phyloP scores from a whole-genome alignment of 1,284 basidiomycete genomes.

The Rhodotorula sp. region DNA sequence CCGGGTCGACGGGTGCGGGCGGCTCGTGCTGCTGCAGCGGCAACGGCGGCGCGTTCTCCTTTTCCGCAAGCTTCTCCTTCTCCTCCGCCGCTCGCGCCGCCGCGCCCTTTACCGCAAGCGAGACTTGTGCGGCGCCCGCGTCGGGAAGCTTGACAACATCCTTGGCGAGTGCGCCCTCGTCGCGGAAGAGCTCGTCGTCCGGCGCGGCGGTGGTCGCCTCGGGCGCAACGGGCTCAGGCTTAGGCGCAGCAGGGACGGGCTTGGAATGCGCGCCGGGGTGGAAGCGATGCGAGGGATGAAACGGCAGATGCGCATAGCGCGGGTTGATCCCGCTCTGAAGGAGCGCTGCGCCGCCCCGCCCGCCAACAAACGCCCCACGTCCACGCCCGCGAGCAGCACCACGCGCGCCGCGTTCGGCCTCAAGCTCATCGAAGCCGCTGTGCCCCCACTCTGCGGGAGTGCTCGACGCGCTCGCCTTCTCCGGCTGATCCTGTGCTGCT shows the following conservation, averaged over 20 bases:
- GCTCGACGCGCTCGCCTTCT: constrained; percentile 52
- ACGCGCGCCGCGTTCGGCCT: constrained; percentile 57
- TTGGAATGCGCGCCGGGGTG: constrained; percentile 8
- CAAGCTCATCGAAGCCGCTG: constrained; percentile 81
- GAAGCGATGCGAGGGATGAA: constrained; percentile 41
- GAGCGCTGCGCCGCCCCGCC: constrained; percentile 42
- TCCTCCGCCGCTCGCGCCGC: not conserved
- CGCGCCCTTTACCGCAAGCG: constrained; percentile 16
- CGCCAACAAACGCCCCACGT: constrained; percentile 52
- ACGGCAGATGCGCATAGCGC: constrained; percentile 36
- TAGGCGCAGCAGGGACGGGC: not conserved
- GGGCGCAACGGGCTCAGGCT: not conserved
- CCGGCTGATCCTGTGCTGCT: constrained; percentile 47
- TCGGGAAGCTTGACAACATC: constrained; percentile 19
- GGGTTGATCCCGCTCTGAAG: constrained; percentile 35
- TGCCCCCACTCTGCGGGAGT: constrained; percentile 70
- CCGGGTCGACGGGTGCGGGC: not conserved
- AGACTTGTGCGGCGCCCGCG: constrained; percentile 7
- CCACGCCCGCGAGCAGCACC: constrained; percentile 39
- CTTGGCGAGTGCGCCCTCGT: not conserved
- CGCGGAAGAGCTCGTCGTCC: constrained; percentile 6
- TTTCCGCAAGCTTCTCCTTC: not conserved
- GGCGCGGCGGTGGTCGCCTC: constrained; percentile 3
- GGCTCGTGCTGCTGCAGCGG: constrained; percentile 7
- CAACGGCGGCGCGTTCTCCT: constrained; percentile 7